Evolutionary conservation across 164 flowering plant genomes (phyloP).

Genomic region (Umbilicus rupestris): DNA sequence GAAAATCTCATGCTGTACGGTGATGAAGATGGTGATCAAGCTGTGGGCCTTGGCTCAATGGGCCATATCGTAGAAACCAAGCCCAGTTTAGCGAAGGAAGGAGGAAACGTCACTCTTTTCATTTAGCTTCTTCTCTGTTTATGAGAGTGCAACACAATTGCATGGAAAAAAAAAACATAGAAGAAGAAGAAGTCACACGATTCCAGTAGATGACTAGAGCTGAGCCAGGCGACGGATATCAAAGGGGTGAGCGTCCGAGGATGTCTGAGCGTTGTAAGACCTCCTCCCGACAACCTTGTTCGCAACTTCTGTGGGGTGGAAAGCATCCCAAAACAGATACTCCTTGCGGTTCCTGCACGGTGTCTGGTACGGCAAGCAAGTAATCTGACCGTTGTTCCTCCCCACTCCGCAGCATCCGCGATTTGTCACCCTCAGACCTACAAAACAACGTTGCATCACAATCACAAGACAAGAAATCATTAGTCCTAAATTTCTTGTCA

Average conservation of each 20-base stretch:
- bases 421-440: slow-evolving; percentile 19
- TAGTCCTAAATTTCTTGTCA: not conserved
- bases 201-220: slow-evolving; percentile 7
- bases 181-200: not conserved
- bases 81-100: not conserved
- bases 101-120: not conserved
- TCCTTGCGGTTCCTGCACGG: slow-evolving; percentile 30
- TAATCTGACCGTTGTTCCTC: slow-evolving; percentile 17
- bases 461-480: too few species aligned
- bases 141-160: not conserved
- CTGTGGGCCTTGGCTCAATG: too few species aligned
- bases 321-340: slow-evolving; percentile 19
- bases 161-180: not conserved
- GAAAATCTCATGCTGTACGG: too few species aligned
- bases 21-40: too few species aligned
- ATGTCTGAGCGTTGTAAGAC: slow-evolving; percentile 14
- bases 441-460: not conserved
- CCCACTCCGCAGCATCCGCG: slow-evolving; percentile 32
- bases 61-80: too few species aligned
- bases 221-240: slow-evolving; percentile 13
- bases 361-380: slow-evolving; percentile 20
- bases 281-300: slow-evolving; percentile 10
- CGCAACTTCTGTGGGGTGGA: slow-evolving; percentile 17
- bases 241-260: slow-evolving; percentile 12
- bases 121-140: not conserved